A percentile compares a stretch with the other conserved stretches of the same genome.
Conservation (phyloP, 495 filamentous ascomycete genomes). For the Margaritispora aquatica region DNA sequence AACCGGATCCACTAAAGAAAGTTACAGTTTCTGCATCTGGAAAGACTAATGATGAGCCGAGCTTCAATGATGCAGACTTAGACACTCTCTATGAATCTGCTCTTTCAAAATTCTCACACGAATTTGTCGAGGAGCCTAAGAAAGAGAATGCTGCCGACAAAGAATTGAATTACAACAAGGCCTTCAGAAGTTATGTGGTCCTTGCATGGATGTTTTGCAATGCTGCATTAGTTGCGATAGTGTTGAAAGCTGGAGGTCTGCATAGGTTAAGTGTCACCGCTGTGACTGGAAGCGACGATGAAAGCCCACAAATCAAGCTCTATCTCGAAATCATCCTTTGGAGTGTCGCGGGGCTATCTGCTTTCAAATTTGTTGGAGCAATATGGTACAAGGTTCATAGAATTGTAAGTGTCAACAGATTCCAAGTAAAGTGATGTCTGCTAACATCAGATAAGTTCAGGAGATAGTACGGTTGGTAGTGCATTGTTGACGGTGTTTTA, state of each 20-base stretch:
- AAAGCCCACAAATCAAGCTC: constrained; percentile 49
- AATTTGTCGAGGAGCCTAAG: constrained; percentile 45
- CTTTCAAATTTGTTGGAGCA: constrained; percentile 85
- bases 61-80: constrained; percentile 69
- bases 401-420: constrained; percentile 11
- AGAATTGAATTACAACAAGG: constrained; percentile 10
- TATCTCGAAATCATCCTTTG: constrained; percentile 91
- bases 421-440: neutral
- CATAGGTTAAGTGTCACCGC: constrained; percentile 48
- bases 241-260: constrained; percentile 79
- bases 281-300: neutral
- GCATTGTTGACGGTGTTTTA: no score
- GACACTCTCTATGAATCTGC: constrained; percentile 90
- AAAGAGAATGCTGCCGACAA: constrained; percentile 49
- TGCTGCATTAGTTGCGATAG: constrained; percentile 49
- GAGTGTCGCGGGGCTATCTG: constrained; percentile 79
- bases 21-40: constrained; percentile 74
- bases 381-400: constrained; percentile 56
- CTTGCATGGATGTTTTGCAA: constrained; percentile 22
- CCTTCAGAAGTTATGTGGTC: constrained; percentile 16
- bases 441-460: neutral
- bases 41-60: constrained; percentile 73
- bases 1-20: constrained; percentile 34
- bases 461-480: no score
- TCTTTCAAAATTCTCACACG: constrained; percentile 58